Evolutionary conservation across 2,329 filamentous ascomycete genomes (phyloP).

Genomic region (Claviceps capensis): DNA sequence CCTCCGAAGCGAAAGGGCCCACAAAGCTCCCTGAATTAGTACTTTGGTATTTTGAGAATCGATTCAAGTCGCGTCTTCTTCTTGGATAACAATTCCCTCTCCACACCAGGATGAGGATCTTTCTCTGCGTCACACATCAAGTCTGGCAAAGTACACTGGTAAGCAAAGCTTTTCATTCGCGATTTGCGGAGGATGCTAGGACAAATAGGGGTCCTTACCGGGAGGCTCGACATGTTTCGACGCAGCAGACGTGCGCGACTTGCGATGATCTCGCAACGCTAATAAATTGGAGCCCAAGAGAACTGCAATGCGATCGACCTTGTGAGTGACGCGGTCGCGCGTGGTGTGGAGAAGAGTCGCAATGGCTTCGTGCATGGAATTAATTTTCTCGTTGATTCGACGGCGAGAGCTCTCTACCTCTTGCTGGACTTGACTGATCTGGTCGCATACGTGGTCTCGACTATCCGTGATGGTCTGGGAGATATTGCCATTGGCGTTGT

Average conservation of each 20-base stretch:
- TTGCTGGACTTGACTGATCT: not conserved
- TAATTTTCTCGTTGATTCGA: conserved; percentile 2
- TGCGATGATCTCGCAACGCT: not conserved
- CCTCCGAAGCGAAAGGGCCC: no score
- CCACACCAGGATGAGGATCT: not conserved
- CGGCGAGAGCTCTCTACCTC: conserved; percentile 3
- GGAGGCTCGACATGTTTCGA: not conserved
- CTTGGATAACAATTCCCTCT: not conserved
- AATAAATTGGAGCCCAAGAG: not conserved
- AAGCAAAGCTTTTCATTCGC: not conserved
- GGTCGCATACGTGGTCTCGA: not conserved
- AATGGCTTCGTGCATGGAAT: conserved; percentile 1
- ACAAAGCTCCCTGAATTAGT: not conserved
- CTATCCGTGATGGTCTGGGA: not conserved
- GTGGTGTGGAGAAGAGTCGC: not conserved
- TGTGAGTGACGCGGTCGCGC: not conserved
- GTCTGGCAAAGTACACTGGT: not conserved
- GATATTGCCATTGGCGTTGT: not conserved
- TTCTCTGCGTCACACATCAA: not conserved
- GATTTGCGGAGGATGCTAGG: not conserved
- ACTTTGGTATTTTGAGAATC: not conserved
- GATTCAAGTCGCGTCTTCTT: not conserved
- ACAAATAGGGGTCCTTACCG: not conserved
- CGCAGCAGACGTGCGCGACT: not conserved
- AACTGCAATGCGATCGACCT: not conserved